Conservation (phyloP, 371 early-diverging fungal species). For the Choanephora cucurbitarum region DNA sequence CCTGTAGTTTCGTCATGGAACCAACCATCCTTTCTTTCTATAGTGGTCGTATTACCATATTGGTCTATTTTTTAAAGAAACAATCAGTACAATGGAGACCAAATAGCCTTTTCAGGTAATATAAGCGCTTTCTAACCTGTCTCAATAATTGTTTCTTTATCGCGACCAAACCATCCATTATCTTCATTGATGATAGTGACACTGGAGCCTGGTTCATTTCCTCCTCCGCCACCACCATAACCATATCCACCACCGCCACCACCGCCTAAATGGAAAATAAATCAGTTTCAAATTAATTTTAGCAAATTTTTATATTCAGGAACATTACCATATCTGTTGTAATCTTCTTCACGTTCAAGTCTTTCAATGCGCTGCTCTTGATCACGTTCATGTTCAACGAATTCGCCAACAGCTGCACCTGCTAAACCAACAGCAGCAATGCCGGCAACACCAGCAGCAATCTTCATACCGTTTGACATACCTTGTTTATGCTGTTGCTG, state of each 20-base stretch:
- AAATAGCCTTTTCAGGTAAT: neutral
- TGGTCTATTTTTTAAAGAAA: constrained; percentile 24
- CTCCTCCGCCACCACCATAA: constrained; percentile 1
- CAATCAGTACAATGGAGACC: neutral
- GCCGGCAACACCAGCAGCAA: constrained; percentile 43
- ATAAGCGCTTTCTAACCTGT: constrained; percentile 21
- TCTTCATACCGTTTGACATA: constrained; percentile 46
- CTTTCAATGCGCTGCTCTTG: constrained; percentile 34
- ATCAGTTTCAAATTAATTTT: neutral
- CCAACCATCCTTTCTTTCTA: constrained; percentile 38
- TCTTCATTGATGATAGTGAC: constrained; percentile 47
- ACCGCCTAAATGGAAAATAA: constrained; percentile 18
- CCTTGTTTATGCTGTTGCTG: constrained; percentile 21
- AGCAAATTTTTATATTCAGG: no score
- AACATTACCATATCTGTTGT: constrained; percentile 22
- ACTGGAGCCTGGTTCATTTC: constrained; percentile 3
- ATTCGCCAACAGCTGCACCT: constrained; percentile 44
- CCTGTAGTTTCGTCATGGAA: constrained; percentile 36
- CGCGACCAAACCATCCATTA: constrained; percentile 41
- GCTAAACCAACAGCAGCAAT: constrained; percentile 42
- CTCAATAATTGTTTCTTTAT: constrained; percentile 38
- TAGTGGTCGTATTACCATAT: constrained; percentile 38
- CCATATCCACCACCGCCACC: constrained; percentile 9
- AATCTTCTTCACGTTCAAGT: constrained; percentile 28
- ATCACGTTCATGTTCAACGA: constrained; percentile 42